Percentiles rank a stretch among this genome's conserved stretches.
Conservation (phyloP, 805 yeast species). For the Saccharomycopsis babjevae region DNA sequence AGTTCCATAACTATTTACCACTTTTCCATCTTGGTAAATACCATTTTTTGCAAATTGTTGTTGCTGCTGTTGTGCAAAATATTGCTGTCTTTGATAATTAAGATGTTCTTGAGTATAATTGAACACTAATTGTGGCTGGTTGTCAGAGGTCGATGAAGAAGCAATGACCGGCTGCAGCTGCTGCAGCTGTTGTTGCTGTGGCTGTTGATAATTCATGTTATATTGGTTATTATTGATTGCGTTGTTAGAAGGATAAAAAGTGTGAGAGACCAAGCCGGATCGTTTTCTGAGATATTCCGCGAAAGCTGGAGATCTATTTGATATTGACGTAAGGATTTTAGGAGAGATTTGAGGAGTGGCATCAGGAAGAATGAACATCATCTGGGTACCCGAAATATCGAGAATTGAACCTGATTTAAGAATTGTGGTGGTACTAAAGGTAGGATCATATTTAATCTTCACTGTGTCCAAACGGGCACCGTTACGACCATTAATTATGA, state of each 20-base stretch:
- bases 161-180: not conserved
- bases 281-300: slow-evolving; percentile 21
- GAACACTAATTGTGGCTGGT: slow-evolving; percentile 27
- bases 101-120: not conserved
- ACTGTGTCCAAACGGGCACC: slow-evolving; percentile 83
- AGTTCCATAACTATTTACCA: not conserved
- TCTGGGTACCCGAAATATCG: slow-evolving; percentile 95
- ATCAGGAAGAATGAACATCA: slow-evolving; percentile 97
- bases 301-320: slow-evolving; percentile 24
- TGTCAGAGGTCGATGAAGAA: slow-evolving; percentile 21
- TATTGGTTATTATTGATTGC: slow-evolving; percentile 9
- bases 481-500: slow-evolving; percentile 76
- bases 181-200: slow-evolving; percentile 15
- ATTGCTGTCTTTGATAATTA: slow-evolving; percentile 28
- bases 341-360: slow-evolving; percentile 58
- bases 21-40: not conserved
- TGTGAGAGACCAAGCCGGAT: slow-evolving; percentile 4
- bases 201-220: slow-evolving; percentile 18
- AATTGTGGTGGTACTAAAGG: slow-evolving; percentile 35
- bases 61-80: slow-evolving; percentile 19
- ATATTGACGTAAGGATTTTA: slow-evolving; percentile 26
- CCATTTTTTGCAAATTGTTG: not conserved
- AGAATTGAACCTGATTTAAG: slow-evolving; percentile 81
- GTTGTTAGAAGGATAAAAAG: slow-evolving; percentile 20
- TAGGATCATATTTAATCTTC: slow-evolving; percentile 35